phyloP scores from a whole-genome alignment of 2,329 filamentous ascomycete genomes.

The Esteya vermicola region DNA sequence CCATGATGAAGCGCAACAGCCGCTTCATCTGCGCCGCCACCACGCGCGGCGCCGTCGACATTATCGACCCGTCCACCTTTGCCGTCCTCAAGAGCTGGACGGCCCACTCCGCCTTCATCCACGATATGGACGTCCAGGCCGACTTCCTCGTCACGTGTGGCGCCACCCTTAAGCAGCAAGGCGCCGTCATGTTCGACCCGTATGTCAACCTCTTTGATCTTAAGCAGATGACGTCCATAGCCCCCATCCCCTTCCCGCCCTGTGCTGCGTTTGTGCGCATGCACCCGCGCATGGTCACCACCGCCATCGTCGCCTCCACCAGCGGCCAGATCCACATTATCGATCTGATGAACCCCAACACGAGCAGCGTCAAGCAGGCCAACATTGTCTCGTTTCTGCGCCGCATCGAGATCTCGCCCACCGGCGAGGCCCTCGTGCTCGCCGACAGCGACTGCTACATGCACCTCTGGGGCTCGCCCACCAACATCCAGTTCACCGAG shows the following conservation, averaged over 20 bases:
- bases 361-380: constrained; percentile 71
- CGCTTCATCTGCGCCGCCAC: constrained; percentile 90
- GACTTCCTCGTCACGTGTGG: constrained; percentile 94
- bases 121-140: constrained; percentile 93
- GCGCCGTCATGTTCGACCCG: constrained; percentile 69
- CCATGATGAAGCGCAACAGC: constrained; percentile 70
- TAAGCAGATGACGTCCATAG: constrained; percentile 75
- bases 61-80: constrained; percentile 69
- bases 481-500: constrained; percentile 78
- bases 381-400: constrained; percentile 62
- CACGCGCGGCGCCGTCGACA: constrained; percentile 65
- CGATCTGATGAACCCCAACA: constrained; percentile 86
- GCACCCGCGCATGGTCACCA: constrained; percentile 91
- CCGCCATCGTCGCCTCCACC: constrained; percentile 84
- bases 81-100: constrained; percentile 76
- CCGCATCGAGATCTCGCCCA: constrained; percentile 74
- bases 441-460: constrained; percentile 66
- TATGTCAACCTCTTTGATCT: constrained; percentile 93
- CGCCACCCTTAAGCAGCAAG: constrained; percentile 69
- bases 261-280: constrained; percentile 91
- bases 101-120: constrained; percentile 76
- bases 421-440: constrained; percentile 72
- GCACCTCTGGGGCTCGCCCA: constrained; percentile 77
- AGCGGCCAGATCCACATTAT: constrained; percentile 90
- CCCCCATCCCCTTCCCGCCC: constrained; percentile 82